A percentile compares a stretch with the other conserved stretches of the same genome.
Evolutionary conservation across 1,139 yeast species (phyloP).

Genomic region (Nakaseomyces glabratus): DNA sequence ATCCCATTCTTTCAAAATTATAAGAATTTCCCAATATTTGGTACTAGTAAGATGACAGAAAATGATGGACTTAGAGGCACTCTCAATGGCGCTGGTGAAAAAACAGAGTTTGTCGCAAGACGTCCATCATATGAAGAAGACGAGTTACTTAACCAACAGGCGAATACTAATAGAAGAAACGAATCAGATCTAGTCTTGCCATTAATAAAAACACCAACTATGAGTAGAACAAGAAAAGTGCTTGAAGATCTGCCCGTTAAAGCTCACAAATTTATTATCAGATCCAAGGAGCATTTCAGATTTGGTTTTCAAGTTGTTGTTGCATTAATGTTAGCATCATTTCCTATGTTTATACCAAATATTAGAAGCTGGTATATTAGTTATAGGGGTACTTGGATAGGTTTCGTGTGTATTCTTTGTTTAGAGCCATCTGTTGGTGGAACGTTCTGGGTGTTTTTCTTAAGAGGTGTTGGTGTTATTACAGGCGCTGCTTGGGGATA

Average conservation of each 20-base stretch:
- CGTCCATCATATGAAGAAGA: slow-evolving; percentile 27
- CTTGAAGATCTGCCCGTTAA: slow-evolving; percentile 10
- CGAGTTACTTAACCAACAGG: slow-evolving; percentile 21
- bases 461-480: slow-evolving; percentile 40
- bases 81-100: slow-evolving; percentile 14
- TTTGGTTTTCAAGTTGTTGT: slow-evolving; percentile 40
- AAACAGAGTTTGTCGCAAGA: slow-evolving; percentile 10
- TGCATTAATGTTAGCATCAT: slow-evolving; percentile 39
- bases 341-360: slow-evolving; percentile 41
- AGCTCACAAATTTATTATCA: slow-evolving; percentile 19
- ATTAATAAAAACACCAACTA: slow-evolving; percentile 7
- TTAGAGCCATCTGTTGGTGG: slow-evolving; percentile 44
- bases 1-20: slow-evolving; percentile 33
- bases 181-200: slow-evolving; percentile 11
- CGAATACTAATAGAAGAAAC: slow-evolving; percentile 8
- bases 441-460: slow-evolving; percentile 39
- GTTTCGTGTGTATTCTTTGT: slow-evolving; percentile 42
- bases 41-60: slow-evolving; percentile 26
- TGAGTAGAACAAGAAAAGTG: not conserved
- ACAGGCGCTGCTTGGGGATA: slow-evolving; percentile 44
- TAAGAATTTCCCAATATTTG: slow-evolving; percentile 28
- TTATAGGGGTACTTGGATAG: slow-evolving; percentile 44
- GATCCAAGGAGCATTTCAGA: slow-evolving; percentile 33
- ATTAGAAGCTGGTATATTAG: slow-evolving; percentile 39
- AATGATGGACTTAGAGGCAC: slow-evolving; percentile 33